Base-by-base conservation (phyloP, 345 rosid genomes). In the Salix koriyanagi region DNA sequence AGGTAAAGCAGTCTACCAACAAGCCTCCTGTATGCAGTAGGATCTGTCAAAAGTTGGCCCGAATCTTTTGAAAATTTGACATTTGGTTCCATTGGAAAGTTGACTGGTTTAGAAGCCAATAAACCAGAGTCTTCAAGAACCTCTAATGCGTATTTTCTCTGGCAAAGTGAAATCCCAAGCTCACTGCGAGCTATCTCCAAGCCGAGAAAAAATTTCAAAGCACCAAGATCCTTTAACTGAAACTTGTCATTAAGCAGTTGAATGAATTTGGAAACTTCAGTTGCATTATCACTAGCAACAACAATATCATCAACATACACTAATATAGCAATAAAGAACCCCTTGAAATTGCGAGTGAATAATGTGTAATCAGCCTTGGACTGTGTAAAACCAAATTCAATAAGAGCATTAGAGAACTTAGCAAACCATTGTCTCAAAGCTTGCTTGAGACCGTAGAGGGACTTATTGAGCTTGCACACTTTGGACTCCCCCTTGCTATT, bases 141-240 rank as follows among this genome's bases (percentile, higher is more conserved):
- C 0, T 70, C 58, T 56, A 70, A 42, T 13, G 73, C 54, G 0
- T 70, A 70, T 16, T 70, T 70, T 23, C 58, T 15, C n/a, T 70
- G 73, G 1, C 13, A 39, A 0, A 70, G 1, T 21, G 19, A 46
- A n/a, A 70, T 41, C 1, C 73, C 32, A 2, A 10, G 21, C 25
- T 3, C 11, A 7, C 11, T 1, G 7, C 75, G 32, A 30, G 32
- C 32, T 3, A 30, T 30, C 32, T 30, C 32, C 32, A 30, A 30
- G 4, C 4, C 32, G n/a, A 72, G 26, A 26, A 72, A 72, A 54
- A 0, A 72, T 1, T 52, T 72, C 39, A 72, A 72, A 0, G 4
- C 14, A 9, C 75, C 75, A 72, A 72, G 75, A 52, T 72, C 75
- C 21, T 72, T 72, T 11, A 72, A 11, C 0, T 72, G 65, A 30